These are phyloP conservation scores for Teratosphaeria zuluensis DNA, from an alignment of 2,329 filamentous ascomycete species.

Conservation along the genomic window DNA sequence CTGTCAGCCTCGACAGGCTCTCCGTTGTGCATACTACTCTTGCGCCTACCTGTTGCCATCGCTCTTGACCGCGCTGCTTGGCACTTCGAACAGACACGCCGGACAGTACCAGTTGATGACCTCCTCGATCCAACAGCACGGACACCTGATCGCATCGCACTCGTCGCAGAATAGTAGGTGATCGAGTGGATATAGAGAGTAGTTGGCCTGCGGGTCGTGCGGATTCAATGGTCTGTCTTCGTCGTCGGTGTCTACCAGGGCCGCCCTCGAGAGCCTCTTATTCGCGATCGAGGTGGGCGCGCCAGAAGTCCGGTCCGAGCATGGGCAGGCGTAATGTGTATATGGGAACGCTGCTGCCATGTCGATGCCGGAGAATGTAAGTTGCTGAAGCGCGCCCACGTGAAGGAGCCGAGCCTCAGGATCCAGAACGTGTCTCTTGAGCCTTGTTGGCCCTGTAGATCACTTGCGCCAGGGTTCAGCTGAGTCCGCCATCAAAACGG, in stretches of 20 bases:
- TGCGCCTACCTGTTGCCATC: constrained; percentile 75
- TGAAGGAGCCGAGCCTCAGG: neutral
- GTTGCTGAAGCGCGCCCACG: neutral
- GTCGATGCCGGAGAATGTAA: neutral
- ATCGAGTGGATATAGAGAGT: constrained; percentile 85
- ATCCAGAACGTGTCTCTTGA: neutral
- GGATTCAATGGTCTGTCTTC: constrained; percentile 79
- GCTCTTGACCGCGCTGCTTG: constrained; percentile 80
- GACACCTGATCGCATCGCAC: constrained; percentile 91
- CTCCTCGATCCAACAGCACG: constrained; percentile 84
- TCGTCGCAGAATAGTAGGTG: constrained; percentile 95
- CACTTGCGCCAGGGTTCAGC: neutral
- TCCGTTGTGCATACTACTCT: constrained; percentile 4
- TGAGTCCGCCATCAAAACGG: neutral
- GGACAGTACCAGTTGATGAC: constrained; percentile 94
- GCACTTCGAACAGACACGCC: constrained; percentile 90
- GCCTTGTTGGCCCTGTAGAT: neutral
- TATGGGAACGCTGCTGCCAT: constrained; percentile 43
- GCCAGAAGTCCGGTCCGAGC: constrained; percentile 40
- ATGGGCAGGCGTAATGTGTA: constrained; percentile 56
- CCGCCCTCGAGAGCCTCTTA: constrained; percentile 9
- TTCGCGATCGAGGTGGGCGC: constrained; percentile 27
- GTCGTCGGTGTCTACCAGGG: constrained; percentile 21
- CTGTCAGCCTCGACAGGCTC: constrained; percentile 4
- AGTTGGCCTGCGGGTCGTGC: constrained; percentile 72